Evolutionary conservation across 23 red algal genomes (phyloP), one percentile per base, ranked within the genome.

Genomic region (Cyanidium caldarium): DNA sequence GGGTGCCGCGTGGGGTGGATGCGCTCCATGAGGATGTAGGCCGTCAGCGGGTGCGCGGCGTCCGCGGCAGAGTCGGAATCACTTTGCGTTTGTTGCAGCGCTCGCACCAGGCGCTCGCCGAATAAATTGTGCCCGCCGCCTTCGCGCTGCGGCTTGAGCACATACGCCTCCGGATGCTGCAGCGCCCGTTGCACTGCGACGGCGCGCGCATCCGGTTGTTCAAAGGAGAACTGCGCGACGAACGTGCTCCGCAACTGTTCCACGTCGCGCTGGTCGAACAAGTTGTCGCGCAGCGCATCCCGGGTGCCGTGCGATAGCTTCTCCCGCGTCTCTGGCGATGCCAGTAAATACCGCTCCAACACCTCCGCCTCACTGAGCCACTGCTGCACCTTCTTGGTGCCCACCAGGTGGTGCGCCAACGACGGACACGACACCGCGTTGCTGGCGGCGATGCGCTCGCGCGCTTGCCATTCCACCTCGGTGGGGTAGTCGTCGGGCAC

Each of bases 301-400:
- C 3, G n/a, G 5, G 19, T 16, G 7, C 13, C 51, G 21, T 61
- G 51, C 40, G 40, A 13, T 17, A 44, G 10, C 10, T 28, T 10
- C 51, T 61, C 23, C n/a, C 13, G 51, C 51, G 51, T 21, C 7
- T 61, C 51, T n/a, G n/a, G n/a, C n/a, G n/a, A n/a, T n/a, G n/a
- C n/a, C 37, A 10, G 30, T 26, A 75, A 46, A 70, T 82, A 88
- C 21, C 77, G 75, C 43, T 88, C 84, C 16, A 98, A 21, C 56
- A 80, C 73, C 0, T 73, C 92, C 0, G 56, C 39, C 1, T 39
- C 31, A 41, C 80, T 58, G 37, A 98, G 76, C 14, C 88, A 61
- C 72, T 98, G 92, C 45, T 98, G 92, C 28, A 98, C 73, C 66
- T 85, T 87, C 80, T 98, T 98, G n/a, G 81, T 85, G n/a, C 92